Evolutionary conservation across 257 asterid species (phyloP), one percentile per base, ranked within the genome.

Genomic region (Voacanga thouarsii): DNA sequence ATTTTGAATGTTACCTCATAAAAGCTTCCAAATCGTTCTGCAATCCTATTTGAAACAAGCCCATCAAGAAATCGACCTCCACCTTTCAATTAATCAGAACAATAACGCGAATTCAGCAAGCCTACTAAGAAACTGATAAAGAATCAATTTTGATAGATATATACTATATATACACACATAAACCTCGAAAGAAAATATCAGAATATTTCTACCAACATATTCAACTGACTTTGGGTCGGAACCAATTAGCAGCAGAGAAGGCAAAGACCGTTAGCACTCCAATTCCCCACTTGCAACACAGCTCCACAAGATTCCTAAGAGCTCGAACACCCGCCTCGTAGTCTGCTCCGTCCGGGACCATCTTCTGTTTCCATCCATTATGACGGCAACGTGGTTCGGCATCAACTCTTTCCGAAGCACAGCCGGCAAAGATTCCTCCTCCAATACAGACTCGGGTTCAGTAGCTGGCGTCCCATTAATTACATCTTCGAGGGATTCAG

Each of bases 231-330:
- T 89, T 87, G 53, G 97, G 94, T 33, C 96, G 88, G 28, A 77
- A 70, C 96, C 94, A 89, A 77, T 92, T 92, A 28, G 90, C 88
- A 12, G 90, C 84, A 6, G 94, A 92, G 82, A 92, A 90, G 0
- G 90, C 94, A 77, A 90, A 89, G 1, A 90, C 89, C 1, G 97
- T 92, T 10, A 90, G 90, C 74, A 85, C 94, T 60, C 72, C 75
- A 19, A 92, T 86, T 72, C 84, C 87, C 90, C 84, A 89, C 0
- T 86, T 51, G 81, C 89, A 78, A 75, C 85, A 92, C 24, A 92
- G 88, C 59, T 83, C 88, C 30, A 86, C 82, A 15, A 79, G 5
- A 64, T 70, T 71, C 83, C 82, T 84, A 45, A 92, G 50, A n/a
- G 90, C 80, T 79, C 84, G 83, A 18, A 76, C 39, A 7, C 94